Evolutionary conservation across 2,329 filamentous ascomycete species (phyloP).

Genomic region (Clarireedia homoeocarpa): DNA sequence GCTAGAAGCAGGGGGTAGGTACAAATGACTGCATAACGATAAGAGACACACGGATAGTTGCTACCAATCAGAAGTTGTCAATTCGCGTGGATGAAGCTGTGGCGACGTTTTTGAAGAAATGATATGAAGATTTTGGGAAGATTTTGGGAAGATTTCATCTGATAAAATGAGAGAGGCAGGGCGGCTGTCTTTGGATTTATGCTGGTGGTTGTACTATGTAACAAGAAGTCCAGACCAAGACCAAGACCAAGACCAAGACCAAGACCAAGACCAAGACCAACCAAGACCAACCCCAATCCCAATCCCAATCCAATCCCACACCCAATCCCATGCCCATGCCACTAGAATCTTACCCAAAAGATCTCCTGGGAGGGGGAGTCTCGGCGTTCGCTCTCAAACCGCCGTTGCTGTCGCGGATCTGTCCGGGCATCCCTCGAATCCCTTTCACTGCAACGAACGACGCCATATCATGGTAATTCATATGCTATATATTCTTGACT

Average conservation of each 20-base stretch:
- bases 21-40: slow-evolving; percentile 1
- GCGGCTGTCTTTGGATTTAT: neutral
- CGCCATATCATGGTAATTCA: neutral
- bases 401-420: neutral
- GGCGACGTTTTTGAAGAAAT: neutral
- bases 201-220: too few relatives aligned
- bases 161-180: neutral
- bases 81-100: neutral
- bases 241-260: too few relatives aligned
- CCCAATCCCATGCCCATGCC: neutral
- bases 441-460: too few relatives aligned
- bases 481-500: neutral
- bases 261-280: too few relatives aligned
- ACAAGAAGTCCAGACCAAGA: neutral
- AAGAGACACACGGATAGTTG: neutral
- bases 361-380: neutral
- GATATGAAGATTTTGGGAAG: too few relatives aligned
- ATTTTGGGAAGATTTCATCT: too few relatives aligned
- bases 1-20: neutral
- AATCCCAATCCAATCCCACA: too few relatives aligned
- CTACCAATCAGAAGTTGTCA: slow-evolving; percentile 1
- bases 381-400: neutral
- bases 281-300: too few relatives aligned
- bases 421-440: neutral
- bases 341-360: neutral